Evolutionary conservation across 108 stramenopile genomes (phyloP), one percentile per base, ranked within the genome.

Genomic region (Skeletonema potamos): DNA sequence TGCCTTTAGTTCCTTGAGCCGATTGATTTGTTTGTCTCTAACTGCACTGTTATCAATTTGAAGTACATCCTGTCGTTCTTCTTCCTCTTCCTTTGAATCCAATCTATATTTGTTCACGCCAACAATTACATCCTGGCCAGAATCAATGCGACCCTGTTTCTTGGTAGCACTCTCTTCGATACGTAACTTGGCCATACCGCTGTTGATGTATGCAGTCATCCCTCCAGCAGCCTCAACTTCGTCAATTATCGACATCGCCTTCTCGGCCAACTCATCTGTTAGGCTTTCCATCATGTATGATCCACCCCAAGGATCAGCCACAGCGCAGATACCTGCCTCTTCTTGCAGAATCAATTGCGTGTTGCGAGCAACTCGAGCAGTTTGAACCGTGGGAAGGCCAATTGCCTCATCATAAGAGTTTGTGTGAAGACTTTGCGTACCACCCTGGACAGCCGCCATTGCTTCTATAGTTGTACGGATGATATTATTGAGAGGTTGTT

Each of bases 351-450:
- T 93, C 36, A 99, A 81, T 72, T 99, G 99, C 7, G 99, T 99
- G 73, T 97, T 98, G 1, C 99, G 82, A 27, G 99, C 99, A 36
- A 98, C 95, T 28, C 99, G 92, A 64, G 97, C 97, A 12, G 96
- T 91, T 64, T 96, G 95, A 27, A 94, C 89, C 2, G 99, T 98
- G 11, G 99, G 99, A 33, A 99, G 92, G 6, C 96, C 97, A 27
- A 98, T 89, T 32, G 99, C 99, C 84, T 99, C 99, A 75, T 99
- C 99, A 77, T 96, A 97, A 6, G 93, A 86, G 70, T 99, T 98
- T n/a, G 99, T 99, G 83, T 99, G 99, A 36, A 99, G 88, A 61
- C 91, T 92, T 83, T 99, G 99, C 4, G 99, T 98, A 15, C 99
- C 99, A 39, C 99, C 99, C 71, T 92, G 90, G 5, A 98, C 95